Evolutionary conservation across 176 grass and related monocot species (phyloP).

Genomic region (Zea luxurians): DNA sequence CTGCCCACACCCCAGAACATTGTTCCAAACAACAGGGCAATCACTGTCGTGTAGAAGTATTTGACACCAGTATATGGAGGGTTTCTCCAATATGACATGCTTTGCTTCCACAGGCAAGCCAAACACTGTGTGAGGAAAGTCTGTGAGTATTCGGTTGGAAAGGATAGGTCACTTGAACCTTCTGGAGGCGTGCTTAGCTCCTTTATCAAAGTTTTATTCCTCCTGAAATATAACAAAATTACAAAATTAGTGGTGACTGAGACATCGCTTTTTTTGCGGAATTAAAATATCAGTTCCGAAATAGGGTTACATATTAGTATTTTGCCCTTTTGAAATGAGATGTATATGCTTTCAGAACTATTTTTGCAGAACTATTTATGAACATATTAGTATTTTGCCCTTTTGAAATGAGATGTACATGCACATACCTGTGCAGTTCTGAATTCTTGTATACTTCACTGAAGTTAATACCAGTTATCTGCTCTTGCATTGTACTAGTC

Average conservation of each 20-base stretch:
- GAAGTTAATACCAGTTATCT: slow-evolving; percentile 49
- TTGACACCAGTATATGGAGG: slow-evolving; percentile 84
- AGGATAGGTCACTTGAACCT: slow-evolving; percentile 68
- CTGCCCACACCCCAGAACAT: slow-evolving; percentile 80
- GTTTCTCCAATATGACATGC: slow-evolving; percentile 90
- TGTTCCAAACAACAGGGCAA: slow-evolving; percentile 76
- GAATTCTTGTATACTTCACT: slow-evolving; percentile 70
- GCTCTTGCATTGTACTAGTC: slow-evolving; percentile 59
- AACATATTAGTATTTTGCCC: no score
- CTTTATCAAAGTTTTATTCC: slow-evolving; percentile 62
- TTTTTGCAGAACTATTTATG: no score
- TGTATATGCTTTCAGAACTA: slow-evolving; percentile 6
- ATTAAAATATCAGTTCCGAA: slow-evolving; percentile 9
- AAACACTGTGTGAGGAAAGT: slow-evolving; percentile 64
- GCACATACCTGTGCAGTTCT: slow-evolving; percentile 55
- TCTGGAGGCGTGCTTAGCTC: slow-evolving; percentile 59
- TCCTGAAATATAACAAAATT: slow-evolving; percentile 42
- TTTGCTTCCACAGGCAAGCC: slow-evolving; percentile 89
- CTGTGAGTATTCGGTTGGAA: slow-evolving; percentile 70
- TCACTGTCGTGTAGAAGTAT: slow-evolving; percentile 70
- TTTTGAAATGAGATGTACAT: not conserved
- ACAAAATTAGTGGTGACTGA: slow-evolving; percentile 23
- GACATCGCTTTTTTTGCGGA: not conserved
- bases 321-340: not conserved
- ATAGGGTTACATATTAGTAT: not conserved